Evolutionary conservation across 768 basidiomycete species (phyloP), one percentile per base, ranked within the genome.

Genomic region (Pulveroboletus sp.): DNA sequence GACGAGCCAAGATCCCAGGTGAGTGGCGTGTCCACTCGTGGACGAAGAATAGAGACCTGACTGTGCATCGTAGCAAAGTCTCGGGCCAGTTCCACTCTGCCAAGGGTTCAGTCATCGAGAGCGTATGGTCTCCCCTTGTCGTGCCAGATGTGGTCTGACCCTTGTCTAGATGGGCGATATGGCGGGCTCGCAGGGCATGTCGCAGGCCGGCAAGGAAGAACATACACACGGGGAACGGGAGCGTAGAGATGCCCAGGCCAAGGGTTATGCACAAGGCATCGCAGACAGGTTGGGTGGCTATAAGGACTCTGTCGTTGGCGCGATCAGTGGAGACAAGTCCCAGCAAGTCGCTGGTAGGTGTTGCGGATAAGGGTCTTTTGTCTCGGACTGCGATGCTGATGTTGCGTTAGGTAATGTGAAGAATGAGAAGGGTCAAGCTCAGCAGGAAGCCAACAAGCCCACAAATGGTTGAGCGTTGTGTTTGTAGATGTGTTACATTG

Each of bases 361-460:
- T 14, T 5, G 11, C 5, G 6, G 8, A 17, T 14, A 6, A 6
- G 11, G 8, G 1, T 18, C 0, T 3, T 1, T 3, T 17, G 3
- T 8, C 4, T 1, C n/a, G 9, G 8, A 26, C 39, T 21, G 21
- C 21, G 21, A 21, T 21, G 2, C 15, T 43, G 26, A 17, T 6
- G 9, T 21, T 10, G 17, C 2, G 17, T 13, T 32, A 82, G 82
- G 83, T 1, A 82, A 83, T 47, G 46, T 67, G 15, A 71, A 65
- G 43, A 72, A 79, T 0, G 78, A 83, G 41, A 82, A 83, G 53
- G 82, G 84, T 0, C 56, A 73, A 43, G 59, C 71, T 1, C 75
- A 83, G 55, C 80, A 83, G 61, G 69, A 79, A 5, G 15, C 74
- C 28, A 84, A 84, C 62, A 73, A 76, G 57, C 64, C 66, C 13